Evolutionary conservation across 306 rosid genomes (phyloP).

Genomic region (Cicer judaicum): DNA sequence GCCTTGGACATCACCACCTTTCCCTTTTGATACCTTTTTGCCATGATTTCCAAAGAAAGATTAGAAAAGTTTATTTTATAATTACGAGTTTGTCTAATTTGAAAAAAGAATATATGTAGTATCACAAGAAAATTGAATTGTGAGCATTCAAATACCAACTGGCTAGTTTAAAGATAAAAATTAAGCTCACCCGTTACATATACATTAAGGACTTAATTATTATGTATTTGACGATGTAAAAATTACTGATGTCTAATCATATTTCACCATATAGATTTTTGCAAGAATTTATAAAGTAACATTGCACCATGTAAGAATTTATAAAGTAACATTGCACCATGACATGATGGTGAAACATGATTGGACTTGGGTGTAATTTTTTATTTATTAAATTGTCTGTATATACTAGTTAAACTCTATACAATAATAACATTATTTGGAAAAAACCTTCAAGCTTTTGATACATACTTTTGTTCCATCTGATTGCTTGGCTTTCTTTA

Average conservation of each 20-base stretch:
- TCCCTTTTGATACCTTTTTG: conserved; percentile 49
- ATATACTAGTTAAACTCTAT: background rate
- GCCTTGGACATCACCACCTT: conserved; percentile 36
- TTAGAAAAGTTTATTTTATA: conserved; percentile 9
- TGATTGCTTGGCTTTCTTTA: conserved; percentile 41
- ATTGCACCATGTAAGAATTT: background rate
- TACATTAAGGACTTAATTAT: background rate
- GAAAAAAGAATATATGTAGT: conserved; percentile 7
- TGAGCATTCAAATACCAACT: conserved; percentile 4
- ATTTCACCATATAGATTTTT: background rate
- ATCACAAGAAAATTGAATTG: conserved; percentile 3
- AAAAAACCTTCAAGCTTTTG: conserved; percentile 25
- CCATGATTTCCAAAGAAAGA: conserved; percentile 13
- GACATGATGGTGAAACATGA: background rate
- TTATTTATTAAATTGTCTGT: background rate
- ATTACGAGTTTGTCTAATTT: background rate
- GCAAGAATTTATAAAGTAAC: background rate
- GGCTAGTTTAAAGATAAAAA: background rate
- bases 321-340: background rate
- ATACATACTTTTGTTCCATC: conserved; percentile 54
- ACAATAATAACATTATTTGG: background rate
- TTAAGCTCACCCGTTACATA: background rate
- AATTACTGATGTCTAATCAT: background rate
- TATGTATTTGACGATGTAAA: background rate
- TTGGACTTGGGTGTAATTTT: background rate